These are phyloP conservation scores for Fraxinus quadrangulata DNA, from an alignment of 257 asterid species.

Conservation along the genomic window DNA sequence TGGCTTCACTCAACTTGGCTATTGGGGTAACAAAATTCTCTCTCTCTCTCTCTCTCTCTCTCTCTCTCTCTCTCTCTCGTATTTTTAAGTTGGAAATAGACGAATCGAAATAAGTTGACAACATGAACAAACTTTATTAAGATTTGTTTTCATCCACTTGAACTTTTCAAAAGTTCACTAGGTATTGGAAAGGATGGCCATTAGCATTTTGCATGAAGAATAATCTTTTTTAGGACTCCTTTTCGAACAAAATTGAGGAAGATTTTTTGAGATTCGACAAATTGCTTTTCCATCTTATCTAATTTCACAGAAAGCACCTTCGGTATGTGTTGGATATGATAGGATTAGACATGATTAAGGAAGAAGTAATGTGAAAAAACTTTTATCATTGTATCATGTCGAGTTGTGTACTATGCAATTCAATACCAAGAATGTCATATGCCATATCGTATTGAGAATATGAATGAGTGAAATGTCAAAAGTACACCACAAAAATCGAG, in stretches of 20 bases:
- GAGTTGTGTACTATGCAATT: background rate
- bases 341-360: background rate
- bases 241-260: background rate
- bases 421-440: too few relatives aligned
- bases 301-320: background rate
- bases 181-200: background rate
- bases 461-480: background rate
- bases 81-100: background rate
- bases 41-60: background rate
- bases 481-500: background rate
- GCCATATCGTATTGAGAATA: too few relatives aligned
- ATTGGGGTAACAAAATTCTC: constrained; percentile 55
- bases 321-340: background rate
- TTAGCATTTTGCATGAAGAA: background rate
- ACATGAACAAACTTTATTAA: background rate
- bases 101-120: background rate
- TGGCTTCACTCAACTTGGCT: constrained; percentile 78
- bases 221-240: background rate
- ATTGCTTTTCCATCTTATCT: background rate
- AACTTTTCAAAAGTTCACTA: background rate
- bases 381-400: background rate
- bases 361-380: background rate
- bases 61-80: background rate
- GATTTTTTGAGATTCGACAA: background rate
- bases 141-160: background rate